Evolutionary conservation across 2,329 filamentous ascomycete genomes (phyloP), one percentile per base, ranked within the genome.

Genomic region (Chaetomiaceae sp.): DNA sequence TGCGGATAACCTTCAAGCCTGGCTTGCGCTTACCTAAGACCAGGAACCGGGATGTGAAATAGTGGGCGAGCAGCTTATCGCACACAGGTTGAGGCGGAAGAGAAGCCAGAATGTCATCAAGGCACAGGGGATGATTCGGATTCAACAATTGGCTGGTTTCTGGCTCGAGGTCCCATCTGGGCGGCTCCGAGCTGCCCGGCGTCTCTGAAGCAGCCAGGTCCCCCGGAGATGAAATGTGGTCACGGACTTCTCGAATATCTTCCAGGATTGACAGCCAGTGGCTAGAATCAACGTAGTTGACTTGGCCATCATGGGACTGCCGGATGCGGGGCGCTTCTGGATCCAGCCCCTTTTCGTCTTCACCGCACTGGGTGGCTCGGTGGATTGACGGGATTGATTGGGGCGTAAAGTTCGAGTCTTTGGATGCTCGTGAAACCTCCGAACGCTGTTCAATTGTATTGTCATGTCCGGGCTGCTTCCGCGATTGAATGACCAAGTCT

Each of bases 61-160:
- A 65, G 24, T 56, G 50, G 0, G 62, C 63, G 0, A 65, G 34
- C n/a, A 65, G 38, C 19, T 47, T 56, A 32, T 65, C 63, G 12
- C 42, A 45, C 5, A 14, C n/a, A 3, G 19, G 19, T 27, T 27
- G 35, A 18, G 42, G 30, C 12, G 42, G 42, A 6, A 45, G 12
- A 6, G 35, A 34, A 3, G n/a, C n/a, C 8, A 45, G 27, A 7
- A 45, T 45, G 4, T 39, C 29, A 7, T 34, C 30, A 3, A 45
- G n/a, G 8, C 10, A 22, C 14, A 20, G 6, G 3, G 7, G 26
- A 3, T 11, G 26, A 6, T 11, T 7, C 29, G 35, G 4, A 5
- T 36, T 36, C 19, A 45, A 14, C 18, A 45, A 27, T 26, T 34
- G 34, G 19, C 27, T 19, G 22, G 33, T 8, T 9, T 33, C 34